Base-by-base conservation (phyloP, 768 basidiomycete genomes). In the Trametes coccinea region DNA sequence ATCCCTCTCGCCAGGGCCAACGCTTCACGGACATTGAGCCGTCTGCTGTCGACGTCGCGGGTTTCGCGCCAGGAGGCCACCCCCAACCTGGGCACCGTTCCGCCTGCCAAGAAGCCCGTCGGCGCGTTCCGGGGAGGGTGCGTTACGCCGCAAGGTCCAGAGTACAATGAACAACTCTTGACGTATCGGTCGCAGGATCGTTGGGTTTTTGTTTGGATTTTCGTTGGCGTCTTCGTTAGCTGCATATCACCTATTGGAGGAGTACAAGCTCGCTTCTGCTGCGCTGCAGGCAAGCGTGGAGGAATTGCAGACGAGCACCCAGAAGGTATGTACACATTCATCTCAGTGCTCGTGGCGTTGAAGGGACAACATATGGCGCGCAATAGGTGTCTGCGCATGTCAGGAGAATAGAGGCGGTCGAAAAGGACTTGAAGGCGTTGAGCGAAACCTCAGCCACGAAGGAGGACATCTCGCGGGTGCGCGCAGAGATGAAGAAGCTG, bases 121-220 rank as follows among this genome's bases (percentile, higher is more conserved):
- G 92, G 92, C 46, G 78, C 76, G 10, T 78, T 79, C 68, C 75
- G 78, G 43, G 78, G 78, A 64, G 76, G 78, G 78, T 78, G 60
- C 63, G 75, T 71, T 34, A 47, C 37, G 40, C 17, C 48, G 16
- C 48, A 11, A 31, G 2, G 52, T 0, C 31, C n/a, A 45, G n/a
- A 30, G 50, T 7, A n/a, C 3, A 5, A 7, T 14, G 17, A 49
- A 2, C 47, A 44, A 30, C 30, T 29, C 14, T 29, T 54, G 45
- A 54, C 51, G 9, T 22, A 29, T 33, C 33, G 13, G 7, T 4
- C 48, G 30, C 43, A 93, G 92, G 51, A 84, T 93, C 56, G 82
- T 93, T 44, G 92, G 92, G 0, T 93, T 94, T 71, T 73, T 97
- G 39, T 85, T 95, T 66, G 95, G 93, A 1, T 95, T 96, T 78